Evolutionary conservation across 78 protist genomes (phyloP).

Genomic region (Isochrysis galbana): DNA sequence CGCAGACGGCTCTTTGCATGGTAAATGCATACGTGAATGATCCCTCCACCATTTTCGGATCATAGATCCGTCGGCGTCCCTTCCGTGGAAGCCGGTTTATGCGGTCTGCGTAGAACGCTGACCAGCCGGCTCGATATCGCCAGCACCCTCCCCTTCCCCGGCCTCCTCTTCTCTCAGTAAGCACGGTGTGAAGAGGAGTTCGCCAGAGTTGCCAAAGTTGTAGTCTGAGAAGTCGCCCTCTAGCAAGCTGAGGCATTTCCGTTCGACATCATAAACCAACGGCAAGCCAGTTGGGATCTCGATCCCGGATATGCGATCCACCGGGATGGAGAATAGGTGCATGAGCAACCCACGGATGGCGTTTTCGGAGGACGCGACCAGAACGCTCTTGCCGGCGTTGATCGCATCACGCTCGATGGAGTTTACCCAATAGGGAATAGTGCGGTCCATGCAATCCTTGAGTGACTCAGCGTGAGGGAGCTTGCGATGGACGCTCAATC

Average conservation of each 20-base stretch:
- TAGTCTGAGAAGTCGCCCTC: neutral
- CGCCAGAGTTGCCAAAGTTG: neutral
- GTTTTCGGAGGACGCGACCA: neutral
- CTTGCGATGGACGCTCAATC: neutral
- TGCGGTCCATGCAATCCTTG: conserved; percentile 27
- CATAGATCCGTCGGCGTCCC: too few species aligned
- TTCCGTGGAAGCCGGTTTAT: too few species aligned
- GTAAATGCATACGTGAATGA: too few species aligned
- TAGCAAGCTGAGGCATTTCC: neutral
- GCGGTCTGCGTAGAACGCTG: too few species aligned
- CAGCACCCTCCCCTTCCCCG: too few species aligned
- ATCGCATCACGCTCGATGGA: neutral
- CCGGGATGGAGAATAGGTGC: neutral
- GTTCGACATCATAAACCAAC: neutral
- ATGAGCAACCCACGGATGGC: conserved; percentile 18
- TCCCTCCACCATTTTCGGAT: too few species aligned
- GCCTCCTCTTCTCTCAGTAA: too few species aligned
- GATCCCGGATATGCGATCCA: neutral
- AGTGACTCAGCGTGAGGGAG: neutral
- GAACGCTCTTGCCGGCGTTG: neutral
- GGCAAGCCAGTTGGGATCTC: conserved; percentile 14
- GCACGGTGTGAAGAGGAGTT: too few species aligned
- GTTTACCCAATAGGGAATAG: neutral
- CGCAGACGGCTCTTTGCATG: too few species aligned
- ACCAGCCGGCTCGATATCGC: too few species aligned